phyloP scores from a whole-genome alignment of 163 green algal genomes.

The Scenedesmus sp. region DNA sequence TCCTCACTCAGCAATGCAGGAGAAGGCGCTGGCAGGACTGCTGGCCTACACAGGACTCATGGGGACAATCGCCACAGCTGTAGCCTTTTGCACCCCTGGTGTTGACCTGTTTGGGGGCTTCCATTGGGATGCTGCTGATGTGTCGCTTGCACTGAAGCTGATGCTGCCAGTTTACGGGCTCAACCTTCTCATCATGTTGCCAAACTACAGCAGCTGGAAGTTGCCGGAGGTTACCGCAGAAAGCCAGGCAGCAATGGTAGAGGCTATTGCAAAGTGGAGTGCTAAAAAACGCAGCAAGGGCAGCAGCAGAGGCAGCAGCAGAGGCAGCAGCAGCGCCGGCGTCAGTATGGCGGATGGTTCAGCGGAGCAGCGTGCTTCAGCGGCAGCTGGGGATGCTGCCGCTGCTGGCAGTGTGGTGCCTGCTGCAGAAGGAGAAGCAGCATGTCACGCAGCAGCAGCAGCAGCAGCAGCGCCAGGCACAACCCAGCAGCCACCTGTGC shows the following conservation, averaged over 20 bases:
- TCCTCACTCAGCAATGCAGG: slow-evolving; percentile 5
- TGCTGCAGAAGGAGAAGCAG: background rate
- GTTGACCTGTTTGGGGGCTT: slow-evolving; percentile 42
- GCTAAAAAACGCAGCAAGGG: background rate
- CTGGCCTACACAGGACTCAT: slow-evolving; percentile 44
- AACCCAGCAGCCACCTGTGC: background rate
- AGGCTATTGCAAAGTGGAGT: slow-evolving; percentile 11
- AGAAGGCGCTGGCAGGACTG: slow-evolving; percentile 41
- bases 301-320: background rate
- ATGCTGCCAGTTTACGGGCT: slow-evolving; percentile 37
- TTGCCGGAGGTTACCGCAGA: slow-evolving; percentile 22
- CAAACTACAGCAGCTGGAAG: slow-evolving; percentile 45
- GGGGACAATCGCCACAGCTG: slow-evolving; percentile 25
- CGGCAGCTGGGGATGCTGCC: slow-evolving; percentile 13
- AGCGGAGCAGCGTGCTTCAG: background rate
- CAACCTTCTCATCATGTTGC: slow-evolving; percentile 44
- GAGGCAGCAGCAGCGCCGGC: background rate
- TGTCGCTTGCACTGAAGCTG: slow-evolving; percentile 26
- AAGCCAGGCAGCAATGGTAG: slow-evolving; percentile 35
- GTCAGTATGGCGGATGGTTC: background rate
- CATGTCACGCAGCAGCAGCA: background rate
- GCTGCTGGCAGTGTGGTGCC: background rate
- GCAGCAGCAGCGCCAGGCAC: background rate
- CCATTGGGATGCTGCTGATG: slow-evolving; percentile 14
- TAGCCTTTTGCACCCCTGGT: background rate